Evolutionary conservation across 345 rosid species (phyloP), one percentile per base, ranked within the genome.

Genomic region (Microthlaspi erraticum): DNA sequence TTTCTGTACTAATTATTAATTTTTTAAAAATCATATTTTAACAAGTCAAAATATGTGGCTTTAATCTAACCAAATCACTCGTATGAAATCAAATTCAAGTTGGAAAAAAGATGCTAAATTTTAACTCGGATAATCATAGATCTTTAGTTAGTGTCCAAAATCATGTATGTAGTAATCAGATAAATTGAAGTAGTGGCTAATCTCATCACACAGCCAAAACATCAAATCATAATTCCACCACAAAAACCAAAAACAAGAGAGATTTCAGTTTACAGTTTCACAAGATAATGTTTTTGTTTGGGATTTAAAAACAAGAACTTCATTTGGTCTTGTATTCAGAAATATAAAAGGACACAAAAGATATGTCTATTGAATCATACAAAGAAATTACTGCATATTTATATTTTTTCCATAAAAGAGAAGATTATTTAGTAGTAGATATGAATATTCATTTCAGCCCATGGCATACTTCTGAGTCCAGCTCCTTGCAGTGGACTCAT

Each of bases 401-500:
- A 23, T 23, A 23, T 70, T 65, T 16, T 55, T 3, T 31, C 39
- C 60, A 65, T 73, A 57, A 65, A 70, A 68, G 29, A 26, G 29
- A 26, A 78, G 55, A 71, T 10, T n/a, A 60, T 43, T 70, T 54
- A 70, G 65, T 60, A 6, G 70, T 56, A 6, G 70, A 44, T 31
- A 39, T 11, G 78, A 17, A 33, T 54, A 42, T 61, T 61, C 52
- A 34, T 19, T 71, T 44, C 58, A 90, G 79, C 98, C 97, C 98
- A 93, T 93, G 62, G 97, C 98, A 72, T 93, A 93, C 85, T 93
- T 90, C 87, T 93, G 97, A 80, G 98, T 90, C 98, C 98, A 93
- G 91, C 91, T 93, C 84, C 98, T 87, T 23, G 97, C 97, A 9
- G 93, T 90, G 2, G 93, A 90, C 86, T 93, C 98, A 0, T 93